phyloP scores from a whole-genome alignment of 306 rosid genomes.

The Betula pendula region DNA sequence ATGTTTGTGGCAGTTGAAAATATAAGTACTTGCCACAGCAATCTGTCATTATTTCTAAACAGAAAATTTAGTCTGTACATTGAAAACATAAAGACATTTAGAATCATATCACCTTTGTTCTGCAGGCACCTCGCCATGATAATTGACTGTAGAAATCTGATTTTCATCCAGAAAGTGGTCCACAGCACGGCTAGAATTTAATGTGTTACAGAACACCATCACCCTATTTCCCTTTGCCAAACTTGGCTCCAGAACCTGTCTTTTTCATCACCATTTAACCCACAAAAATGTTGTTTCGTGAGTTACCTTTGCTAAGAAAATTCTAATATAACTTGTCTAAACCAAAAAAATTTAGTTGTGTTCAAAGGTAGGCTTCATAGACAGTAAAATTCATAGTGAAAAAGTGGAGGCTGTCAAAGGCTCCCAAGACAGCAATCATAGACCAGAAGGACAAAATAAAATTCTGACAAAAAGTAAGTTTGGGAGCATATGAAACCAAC shows the following conservation, averaged over 20 bases:
- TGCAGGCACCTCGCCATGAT: slow-evolving; percentile 99
- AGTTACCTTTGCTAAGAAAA: slow-evolving; percentile 21
- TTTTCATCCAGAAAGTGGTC: slow-evolving; percentile 94
- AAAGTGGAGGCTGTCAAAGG: neutral
- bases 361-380: neutral
- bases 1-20: neutral
- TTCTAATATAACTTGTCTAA: neutral
- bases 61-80: neutral
- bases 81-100: neutral
- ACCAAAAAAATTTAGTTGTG: neutral
- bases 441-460: neutral
- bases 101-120: slow-evolving; percentile 60
- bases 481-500: neutral
- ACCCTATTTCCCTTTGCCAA: slow-evolving; percentile 85
- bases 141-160: slow-evolving; percentile 73
- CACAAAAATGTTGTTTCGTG: slow-evolving; percentile 9
- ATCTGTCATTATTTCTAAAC: neutral
- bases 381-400: neutral
- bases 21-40: neutral
- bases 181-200: slow-evolving; percentile 96
- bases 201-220: slow-evolving; percentile 97
- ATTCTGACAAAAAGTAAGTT: neutral
- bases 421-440: neutral
- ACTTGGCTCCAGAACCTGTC: slow-evolving; percentile 92
- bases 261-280: slow-evolving; percentile 34